Base-by-base conservation (phyloP, 2,329 filamentous ascomycete species). In the Exophiala alcalophila region DNA sequence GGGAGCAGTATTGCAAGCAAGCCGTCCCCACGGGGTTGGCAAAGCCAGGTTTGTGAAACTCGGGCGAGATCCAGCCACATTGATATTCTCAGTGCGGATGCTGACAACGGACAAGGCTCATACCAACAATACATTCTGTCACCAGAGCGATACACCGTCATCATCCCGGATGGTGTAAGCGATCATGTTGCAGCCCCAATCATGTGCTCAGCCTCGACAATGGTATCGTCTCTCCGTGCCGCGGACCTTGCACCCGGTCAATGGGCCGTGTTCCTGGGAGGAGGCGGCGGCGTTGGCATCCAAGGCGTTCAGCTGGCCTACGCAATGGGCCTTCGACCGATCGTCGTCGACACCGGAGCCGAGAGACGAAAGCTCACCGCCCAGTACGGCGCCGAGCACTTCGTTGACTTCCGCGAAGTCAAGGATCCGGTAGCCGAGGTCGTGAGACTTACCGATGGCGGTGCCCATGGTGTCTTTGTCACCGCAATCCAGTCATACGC, bases 81-180 rank as follows among this genome's bases (percentile, higher is more conserved):
- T 4, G n/a, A 15, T 4, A 20, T 9, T 38, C 19, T 5, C 4
- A 20, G 5, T 9, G 10, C 5, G 10, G 5, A 28, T 24, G 18
- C 21, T 28, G 26, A 20, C 12, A 21, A 12, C 5, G 5, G 9
- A 10, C 10, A 19, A 50, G 70, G 76, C 1, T 74, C 74, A 1
- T 81, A 79, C 57, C 72, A 78, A 59, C 73, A 81, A 57, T 82
- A 81, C 57, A 61, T 80, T 25, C 65, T 70, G 10, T 72, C 69
- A 1, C 77, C 78, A 1, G 76, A 74, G 7, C 66, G 66, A 25
- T 78, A 77, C 53, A 74, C 74, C 0, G 30, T 33, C 6, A 34
- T 47, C 5, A 44, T 44, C 37, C 20, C 29, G 24, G 24, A 27
- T 24, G 74, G 70, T 0, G 69, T 80, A 0, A 59, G 63, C 0